Base-by-base conservation (phyloP, 805 yeast genomes). In the Torulaspora franciscae region DNA sequence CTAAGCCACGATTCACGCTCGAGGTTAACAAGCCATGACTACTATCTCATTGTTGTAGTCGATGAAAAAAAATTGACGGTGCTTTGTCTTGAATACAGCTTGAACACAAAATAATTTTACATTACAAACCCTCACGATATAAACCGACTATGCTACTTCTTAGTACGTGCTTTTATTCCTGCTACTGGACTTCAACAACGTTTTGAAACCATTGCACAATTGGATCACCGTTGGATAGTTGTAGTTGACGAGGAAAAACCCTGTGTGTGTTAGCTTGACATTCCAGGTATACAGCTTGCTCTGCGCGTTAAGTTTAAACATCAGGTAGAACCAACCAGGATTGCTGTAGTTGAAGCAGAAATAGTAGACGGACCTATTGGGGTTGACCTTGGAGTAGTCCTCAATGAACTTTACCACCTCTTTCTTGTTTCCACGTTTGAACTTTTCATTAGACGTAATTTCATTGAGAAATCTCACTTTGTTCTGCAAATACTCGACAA, bases 161-260 rank as follows among this genome's bases (percentile, higher is more conserved):
- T 38, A 48, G 23, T 43, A 38, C 9, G 47, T 37, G 22, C 51
- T 40, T 32, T 40, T 47, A 34, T 43, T 49, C 41, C 50, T 56
- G 46, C 58, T 61, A 54, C 58, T 60, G 24, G 68, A 59, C 49
- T 67, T 71, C 48, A 73, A 52, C 43, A 73, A 51, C 11, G 82
- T 84, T 72, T 93, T 93, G 80, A 93, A 93, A 13, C 99, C 99
- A 59, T 93, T 93, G 70, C 96, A 85, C 57, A 93, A 74, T 46
- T 83, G 78, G 51, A 80, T 80, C 74, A 91, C 89, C 64, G 85
- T 89, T n/a, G 96, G 91, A 62, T 93, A 93, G 24, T 80, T 76
- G 60, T 85, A 86, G 11, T 82, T 82, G 62, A 80, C 81, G 61
- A 93, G 71, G 59, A 79, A 81, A 60, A 79, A 91, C 2, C 98